These are phyloP conservation scores for Epichloe brachyelytri DNA, from an alignment of 2,329 filamentous ascomycete species.

Conservation along the genomic window DNA sequence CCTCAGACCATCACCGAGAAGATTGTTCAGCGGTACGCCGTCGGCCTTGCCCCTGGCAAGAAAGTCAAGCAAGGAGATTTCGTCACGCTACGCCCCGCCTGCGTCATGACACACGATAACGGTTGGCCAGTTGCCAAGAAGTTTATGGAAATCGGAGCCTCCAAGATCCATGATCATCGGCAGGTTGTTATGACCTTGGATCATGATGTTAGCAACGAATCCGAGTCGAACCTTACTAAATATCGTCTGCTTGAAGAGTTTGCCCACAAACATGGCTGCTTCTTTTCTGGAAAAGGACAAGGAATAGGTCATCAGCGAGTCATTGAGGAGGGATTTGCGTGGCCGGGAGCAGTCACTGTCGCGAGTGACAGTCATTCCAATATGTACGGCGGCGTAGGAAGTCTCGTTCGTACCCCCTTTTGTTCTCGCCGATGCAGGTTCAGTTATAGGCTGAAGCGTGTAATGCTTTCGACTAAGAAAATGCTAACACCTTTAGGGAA, in stretches of 20 bases:
- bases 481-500: slow-evolving; percentile 20
- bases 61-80: slow-evolving; percentile 71
- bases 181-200: slow-evolving; percentile 79
- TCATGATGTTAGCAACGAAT: slow-evolving; percentile 80
- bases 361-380: slow-evolving; percentile 69
- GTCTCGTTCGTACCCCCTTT: slow-evolving; percentile 32
- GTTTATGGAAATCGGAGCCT: slow-evolving; percentile 68
- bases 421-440: too few relatives aligned
- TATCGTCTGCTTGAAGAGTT: slow-evolving; percentile 74
- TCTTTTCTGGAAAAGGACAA: slow-evolving; percentile 57
- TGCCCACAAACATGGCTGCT: slow-evolving; percentile 62
- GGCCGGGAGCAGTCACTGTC: slow-evolving; percentile 75
- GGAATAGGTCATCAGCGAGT: slow-evolving; percentile 90
- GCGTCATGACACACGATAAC: slow-evolving; percentile 82
- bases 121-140: slow-evolving; percentile 61
- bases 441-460: too few relatives aligned
- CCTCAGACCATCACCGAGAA: slow-evolving; percentile 58
- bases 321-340: slow-evolving; percentile 53
- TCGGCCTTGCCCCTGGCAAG: slow-evolving; percentile 66
- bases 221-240: slow-evolving; percentile 66
- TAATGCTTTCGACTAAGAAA: slow-evolving; percentile 16
- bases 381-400: slow-evolving; percentile 71
- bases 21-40: slow-evolving; percentile 71
- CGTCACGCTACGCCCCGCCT: slow-evolving; percentile 58
- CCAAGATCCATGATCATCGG: slow-evolving; percentile 52